Percentiles rank a stretch among this genome's conserved stretches.
Conservation (phyloP, 2,329 filamentous ascomycete genomes). For the Didymella glomerata region DNA sequence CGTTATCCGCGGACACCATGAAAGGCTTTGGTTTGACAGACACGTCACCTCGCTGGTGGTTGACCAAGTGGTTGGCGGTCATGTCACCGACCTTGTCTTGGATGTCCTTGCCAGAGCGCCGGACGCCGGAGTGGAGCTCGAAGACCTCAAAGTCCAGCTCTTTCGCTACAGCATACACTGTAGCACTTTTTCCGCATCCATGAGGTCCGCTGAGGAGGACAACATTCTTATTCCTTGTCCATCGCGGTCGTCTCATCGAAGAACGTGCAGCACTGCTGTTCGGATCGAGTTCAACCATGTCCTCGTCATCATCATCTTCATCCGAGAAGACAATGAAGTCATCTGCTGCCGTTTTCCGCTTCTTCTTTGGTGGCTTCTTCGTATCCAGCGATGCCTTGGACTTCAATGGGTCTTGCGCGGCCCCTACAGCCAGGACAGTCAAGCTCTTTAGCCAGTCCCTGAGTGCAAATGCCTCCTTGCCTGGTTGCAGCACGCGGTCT, state of each 20-base stretch:
- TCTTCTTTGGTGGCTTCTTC: constrained; percentile 64
- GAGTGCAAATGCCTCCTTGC: constrained; percentile 73
- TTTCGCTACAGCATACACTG: constrained; percentile 89
- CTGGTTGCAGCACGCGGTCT: constrained; percentile 76
- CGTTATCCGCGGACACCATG: constrained; percentile 29
- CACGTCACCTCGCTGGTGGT: constrained; percentile 50
- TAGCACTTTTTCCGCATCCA: constrained; percentile 92
- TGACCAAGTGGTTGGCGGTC: constrained; percentile 92
- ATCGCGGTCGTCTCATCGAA: constrained; percentile 46
- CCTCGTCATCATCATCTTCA: constrained; percentile 45
- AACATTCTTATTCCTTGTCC: constrained; percentile 67
- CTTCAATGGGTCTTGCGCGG: constrained; percentile 51
- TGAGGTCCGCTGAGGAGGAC: constrained; percentile 89
- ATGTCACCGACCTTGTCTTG: constrained; percentile 94
- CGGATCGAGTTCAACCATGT: constrained; percentile 72
- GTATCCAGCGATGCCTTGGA: constrained; percentile 19
- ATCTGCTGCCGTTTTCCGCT: constrained; percentile 60
- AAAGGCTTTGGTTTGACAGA: constrained; percentile 37
- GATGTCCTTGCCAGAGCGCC: constrained; percentile 88
- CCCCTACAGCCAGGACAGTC: constrained; percentile 78
- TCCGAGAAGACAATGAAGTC: constrained; percentile 49
- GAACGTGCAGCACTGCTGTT: constrained; percentile 66
- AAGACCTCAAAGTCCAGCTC: constrained; percentile 94
- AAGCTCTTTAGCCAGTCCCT: constrained; percentile 83
- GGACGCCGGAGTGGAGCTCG: constrained; percentile 86